Evolutionary conservation across 2,329 filamentous ascomycete species (phyloP).

Genomic region (Hypomyces rosellus): DNA sequence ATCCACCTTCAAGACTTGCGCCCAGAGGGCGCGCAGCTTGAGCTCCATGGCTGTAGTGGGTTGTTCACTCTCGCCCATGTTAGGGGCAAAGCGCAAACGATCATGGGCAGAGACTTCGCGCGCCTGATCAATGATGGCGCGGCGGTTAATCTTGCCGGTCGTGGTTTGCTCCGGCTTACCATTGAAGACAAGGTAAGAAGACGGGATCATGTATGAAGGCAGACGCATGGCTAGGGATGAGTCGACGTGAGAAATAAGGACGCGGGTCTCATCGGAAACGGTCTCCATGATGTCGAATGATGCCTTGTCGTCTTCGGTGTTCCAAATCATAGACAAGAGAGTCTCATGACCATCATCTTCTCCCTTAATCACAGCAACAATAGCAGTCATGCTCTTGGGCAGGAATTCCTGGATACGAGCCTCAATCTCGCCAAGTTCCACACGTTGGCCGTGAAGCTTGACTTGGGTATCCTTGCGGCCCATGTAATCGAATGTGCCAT

Average conservation of each 20-base stretch:
- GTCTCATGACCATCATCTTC: background rate
- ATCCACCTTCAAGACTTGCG: background rate
- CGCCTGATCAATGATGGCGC: background rate
- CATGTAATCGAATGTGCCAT: constrained; percentile 4
- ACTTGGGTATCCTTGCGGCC: constrained; percentile 7
- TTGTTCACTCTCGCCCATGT: background rate
- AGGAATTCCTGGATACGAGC: background rate
- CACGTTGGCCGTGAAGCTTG: constrained; percentile 5
- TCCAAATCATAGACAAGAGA: background rate
- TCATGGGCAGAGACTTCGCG: background rate
- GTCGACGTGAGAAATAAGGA: background rate
- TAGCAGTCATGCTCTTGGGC: background rate
- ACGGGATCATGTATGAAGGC: constrained; percentile 7
- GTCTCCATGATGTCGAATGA: background rate
- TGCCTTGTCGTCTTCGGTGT: background rate
- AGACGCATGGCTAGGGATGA: background rate
- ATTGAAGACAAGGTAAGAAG: constrained; percentile 2
- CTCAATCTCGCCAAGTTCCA: constrained; percentile 8
- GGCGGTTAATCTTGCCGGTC: constrained; percentile 8
- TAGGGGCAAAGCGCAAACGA: background rate
- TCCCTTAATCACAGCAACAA: background rate
- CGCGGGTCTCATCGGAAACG: too few species aligned
- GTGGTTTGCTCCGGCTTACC: constrained; percentile 5
- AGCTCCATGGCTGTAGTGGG: constrained; percentile 1
- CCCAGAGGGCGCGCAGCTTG: constrained; percentile 1